phyloP scores from a whole-genome alignment of 139 green algal species.

The Closterium sp. region DNA sequence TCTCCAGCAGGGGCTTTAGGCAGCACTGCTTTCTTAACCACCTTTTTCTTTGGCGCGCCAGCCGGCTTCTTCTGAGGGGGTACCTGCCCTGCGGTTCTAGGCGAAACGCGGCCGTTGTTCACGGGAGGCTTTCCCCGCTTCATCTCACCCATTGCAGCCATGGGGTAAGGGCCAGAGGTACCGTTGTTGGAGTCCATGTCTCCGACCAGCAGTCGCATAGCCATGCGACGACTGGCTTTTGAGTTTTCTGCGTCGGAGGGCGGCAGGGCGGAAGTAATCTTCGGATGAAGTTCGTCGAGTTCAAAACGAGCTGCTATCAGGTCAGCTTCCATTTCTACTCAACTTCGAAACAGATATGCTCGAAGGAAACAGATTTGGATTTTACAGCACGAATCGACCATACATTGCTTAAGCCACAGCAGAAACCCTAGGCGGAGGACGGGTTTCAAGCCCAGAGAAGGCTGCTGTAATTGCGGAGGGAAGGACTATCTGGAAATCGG shows the following conservation, averaged over 20 bases:
- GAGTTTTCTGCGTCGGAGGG: not conserved
- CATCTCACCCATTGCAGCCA: not conserved
- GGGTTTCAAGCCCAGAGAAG: not conserved
- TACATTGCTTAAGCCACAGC: not conserved
- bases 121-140: not conserved
- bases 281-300: not conserved
- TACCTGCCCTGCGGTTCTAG: not conserved
- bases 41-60: not conserved
- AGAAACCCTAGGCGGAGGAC: not conserved
- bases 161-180: not conserved
- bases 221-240: not conserved
- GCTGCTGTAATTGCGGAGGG: not conserved
- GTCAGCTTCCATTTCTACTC: not conserved
- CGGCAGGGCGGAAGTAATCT: not conserved
- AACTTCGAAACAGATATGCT: not conserved
- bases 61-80: not conserved
- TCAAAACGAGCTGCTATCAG: not conserved
- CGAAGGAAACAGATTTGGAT: not conserved
- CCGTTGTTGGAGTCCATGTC: not conserved
- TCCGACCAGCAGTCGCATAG: not conserved
- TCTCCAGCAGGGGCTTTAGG: not conserved
- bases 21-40: not conserved
- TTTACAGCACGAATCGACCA: not conserved
- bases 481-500: not conserved
- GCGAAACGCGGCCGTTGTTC: not conserved